phyloP scores from a whole-genome alignment of 495 filamentous ascomycete genomes.

The Penicillium bovifimosum region DNA sequence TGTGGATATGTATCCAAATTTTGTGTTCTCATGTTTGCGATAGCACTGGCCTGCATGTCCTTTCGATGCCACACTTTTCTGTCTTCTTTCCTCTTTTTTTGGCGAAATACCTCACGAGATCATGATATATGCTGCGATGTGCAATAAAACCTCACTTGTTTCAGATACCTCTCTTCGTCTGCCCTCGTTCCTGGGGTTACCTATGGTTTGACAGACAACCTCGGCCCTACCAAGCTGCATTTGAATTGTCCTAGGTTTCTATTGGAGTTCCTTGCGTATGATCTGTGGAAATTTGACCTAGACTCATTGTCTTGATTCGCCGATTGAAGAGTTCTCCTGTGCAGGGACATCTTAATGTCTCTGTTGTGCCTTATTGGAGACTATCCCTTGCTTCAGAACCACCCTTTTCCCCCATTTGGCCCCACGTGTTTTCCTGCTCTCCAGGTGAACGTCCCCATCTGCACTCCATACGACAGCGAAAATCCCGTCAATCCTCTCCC shows the following conservation, averaged over 20 bases:
- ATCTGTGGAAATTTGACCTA: constrained; percentile 7
- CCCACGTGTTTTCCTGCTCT: constrained; percentile 17
- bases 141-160: constrained; percentile 15
- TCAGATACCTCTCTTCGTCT: neutral
- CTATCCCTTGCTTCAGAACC: constrained; percentile 19
- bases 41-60: neutral
- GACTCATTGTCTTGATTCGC: neutral
- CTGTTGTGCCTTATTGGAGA: neutral
- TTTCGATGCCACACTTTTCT: neutral
- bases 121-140: constrained; percentile 21
- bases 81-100: constrained; percentile 3
- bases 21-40: neutral
- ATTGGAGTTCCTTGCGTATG: constrained; percentile 27
- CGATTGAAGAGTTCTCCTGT: constrained; percentile 5
- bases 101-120: constrained; percentile 18
- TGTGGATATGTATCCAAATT: constrained; percentile 2
- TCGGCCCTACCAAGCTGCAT: constrained; percentile 2
- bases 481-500: neutral
- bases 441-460: constrained; percentile 1
- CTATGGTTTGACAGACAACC: neutral
- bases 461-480: constrained; percentile 2
- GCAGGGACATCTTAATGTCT: constrained; percentile 5
- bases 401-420: constrained; percentile 7
- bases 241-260: constrained; percentile 6
- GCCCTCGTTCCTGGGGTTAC: constrained; percentile 1